These are phyloP conservation scores for Micractinium sp. DNA, from an alignment of 139 green algal species.

Conservation along the genomic window DNA sequence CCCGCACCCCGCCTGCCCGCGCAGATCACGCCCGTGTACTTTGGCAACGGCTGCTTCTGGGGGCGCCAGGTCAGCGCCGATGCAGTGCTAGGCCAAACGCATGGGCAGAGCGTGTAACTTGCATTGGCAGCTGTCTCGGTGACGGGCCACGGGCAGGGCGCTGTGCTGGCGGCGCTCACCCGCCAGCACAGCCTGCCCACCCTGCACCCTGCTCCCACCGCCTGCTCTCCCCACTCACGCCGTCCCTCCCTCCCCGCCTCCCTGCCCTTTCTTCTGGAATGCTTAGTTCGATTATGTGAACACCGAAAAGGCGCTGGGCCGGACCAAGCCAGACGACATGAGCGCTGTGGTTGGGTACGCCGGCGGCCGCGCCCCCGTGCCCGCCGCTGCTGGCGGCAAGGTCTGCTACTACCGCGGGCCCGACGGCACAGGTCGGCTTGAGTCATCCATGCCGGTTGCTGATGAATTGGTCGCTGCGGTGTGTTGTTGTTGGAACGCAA, in stretches of 20 bases:
- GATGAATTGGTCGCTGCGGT: neutral
- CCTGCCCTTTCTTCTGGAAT: no score
- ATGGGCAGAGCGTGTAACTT: no score
- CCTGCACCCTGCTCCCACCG: no score
- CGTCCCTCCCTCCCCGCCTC: no score
- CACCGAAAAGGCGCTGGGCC: conserved; percentile 62
- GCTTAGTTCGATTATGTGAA: conserved; percentile 72
- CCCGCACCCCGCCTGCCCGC: neutral
- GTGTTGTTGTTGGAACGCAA: no score
- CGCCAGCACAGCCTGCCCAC: no score
- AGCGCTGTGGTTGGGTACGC: conserved; percentile 77
- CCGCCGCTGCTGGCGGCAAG: conserved; percentile 32
- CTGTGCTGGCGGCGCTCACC: no score
- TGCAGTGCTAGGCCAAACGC: no score
- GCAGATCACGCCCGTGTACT: conserved; percentile 39
- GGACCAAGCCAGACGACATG: conserved; percentile 32
- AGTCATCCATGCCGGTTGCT: no score
- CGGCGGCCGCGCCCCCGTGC: conserved; percentile 39
- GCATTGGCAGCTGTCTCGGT: no score
- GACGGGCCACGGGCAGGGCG: no score
- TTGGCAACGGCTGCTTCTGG: conserved; percentile 70
- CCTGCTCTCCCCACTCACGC: no score
- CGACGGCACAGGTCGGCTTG: conserved; percentile 21
- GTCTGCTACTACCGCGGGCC: conserved; percentile 82
- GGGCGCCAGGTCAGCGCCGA: conserved; percentile 52